These are phyloP conservation scores for Tolypocladium cylindrosporum DNA, from an alignment of 2,329 filamentous ascomycete species.

Conservation along the genomic window DNA sequence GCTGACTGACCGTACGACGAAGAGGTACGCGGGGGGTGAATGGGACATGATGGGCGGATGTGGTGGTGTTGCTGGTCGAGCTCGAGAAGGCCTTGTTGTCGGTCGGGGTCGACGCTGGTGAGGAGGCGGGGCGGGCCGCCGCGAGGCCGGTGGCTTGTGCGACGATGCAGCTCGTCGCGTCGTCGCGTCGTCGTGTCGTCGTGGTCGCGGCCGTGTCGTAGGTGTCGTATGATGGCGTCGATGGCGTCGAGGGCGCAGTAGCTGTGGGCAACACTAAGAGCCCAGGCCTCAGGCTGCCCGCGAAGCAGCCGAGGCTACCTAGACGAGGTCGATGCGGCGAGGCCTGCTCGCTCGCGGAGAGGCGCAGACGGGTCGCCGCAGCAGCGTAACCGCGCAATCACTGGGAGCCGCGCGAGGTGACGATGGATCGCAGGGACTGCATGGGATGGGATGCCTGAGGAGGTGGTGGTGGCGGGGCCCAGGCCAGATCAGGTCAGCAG, in stretches of 20 bases:
- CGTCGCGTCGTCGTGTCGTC: neutral
- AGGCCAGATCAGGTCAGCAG: neutral
- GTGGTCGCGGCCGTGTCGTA: neutral
- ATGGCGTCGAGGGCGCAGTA: neutral
- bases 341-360: neutral
- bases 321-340: neutral
- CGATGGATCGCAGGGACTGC: neutral
- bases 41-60: conserved; percentile 2
- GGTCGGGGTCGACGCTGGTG: neutral
- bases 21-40: conserved; percentile 28
- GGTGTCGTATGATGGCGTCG: neutral
- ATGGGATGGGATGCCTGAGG: no score
- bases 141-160: neutral
- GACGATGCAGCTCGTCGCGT: neutral
- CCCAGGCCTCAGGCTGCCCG: neutral
- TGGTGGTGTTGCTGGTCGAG: neutral
- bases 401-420: neutral
- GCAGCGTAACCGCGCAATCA: neutral
- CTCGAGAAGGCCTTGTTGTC: neutral
- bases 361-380: neutral
- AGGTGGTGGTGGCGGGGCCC: neutral
- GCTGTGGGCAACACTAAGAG: neutral
- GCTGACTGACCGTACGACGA: conserved; percentile 29
- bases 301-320: neutral
- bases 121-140: neutral